phyloP scores from a whole-genome alignment of 164 flowering plant species.

The Macadamia integrifolia region DNA sequence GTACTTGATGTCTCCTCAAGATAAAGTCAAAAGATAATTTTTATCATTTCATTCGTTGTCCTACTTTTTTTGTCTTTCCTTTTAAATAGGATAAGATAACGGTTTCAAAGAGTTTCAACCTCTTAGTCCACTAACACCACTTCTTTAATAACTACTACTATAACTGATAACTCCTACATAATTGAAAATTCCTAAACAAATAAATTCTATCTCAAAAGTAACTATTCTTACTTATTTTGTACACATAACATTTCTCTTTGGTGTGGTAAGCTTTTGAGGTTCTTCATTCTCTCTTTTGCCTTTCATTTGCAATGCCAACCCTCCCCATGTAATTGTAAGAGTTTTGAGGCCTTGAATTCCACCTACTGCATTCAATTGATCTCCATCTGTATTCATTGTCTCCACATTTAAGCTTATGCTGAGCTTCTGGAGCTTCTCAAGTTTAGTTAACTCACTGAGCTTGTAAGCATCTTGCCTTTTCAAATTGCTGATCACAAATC shows the following conservation, averaged over 20 bases:
- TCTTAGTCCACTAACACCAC: too few relatives aligned
- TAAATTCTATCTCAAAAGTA: too few relatives aligned
- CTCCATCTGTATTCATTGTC: neutral
- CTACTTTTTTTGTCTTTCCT: too few relatives aligned
- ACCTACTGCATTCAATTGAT: neutral
- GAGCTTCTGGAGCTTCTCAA: neutral
- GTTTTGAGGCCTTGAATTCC: neutral
- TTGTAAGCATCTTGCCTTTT: neutral
- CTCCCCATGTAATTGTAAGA: neutral
- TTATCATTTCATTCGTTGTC: too few relatives aligned
- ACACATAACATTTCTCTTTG: neutral
- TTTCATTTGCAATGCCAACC: neutral
- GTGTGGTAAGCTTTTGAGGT: neutral
- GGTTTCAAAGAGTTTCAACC: too few relatives aligned
- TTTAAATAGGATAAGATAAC: too few relatives aligned
- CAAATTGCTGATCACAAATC: neutral
- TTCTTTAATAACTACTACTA: too few relatives aligned
- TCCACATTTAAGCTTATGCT: neutral
- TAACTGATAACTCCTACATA: too few relatives aligned
- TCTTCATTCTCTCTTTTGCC: neutral
- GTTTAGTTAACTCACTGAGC: neutral
- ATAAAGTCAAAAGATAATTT: too few relatives aligned
- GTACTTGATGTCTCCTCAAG: too few relatives aligned
- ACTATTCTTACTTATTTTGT: too few relatives aligned
- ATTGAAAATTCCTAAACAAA: neutral